phyloP scores from a whole-genome alignment of 331 rosid species.

The Rhamnella rubrinervis region DNA sequence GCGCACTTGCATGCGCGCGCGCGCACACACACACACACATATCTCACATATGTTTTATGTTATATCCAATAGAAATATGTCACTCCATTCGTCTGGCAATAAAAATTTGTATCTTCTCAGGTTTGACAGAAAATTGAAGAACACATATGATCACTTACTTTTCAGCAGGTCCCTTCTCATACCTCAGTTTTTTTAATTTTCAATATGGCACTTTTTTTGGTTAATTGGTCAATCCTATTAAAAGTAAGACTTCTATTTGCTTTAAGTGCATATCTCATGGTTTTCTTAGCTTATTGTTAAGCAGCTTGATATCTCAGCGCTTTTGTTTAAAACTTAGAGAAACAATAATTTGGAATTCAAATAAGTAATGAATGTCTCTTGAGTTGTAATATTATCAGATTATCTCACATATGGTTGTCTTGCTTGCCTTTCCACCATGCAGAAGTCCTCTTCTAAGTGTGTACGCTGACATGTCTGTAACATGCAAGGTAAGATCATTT shows the following conservation, averaged over 20 bases:
- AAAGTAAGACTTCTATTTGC: conserved; percentile 2
- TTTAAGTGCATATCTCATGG: conserved; percentile 13
- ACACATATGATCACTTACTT: conserved; percentile 89
- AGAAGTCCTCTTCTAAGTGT: conserved; percentile 96
- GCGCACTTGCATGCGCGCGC: too few relatives aligned
- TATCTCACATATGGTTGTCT: background rate
- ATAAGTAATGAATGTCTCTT: background rate
- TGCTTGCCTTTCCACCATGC: conserved; percentile 35
- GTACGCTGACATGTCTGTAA: conserved; percentile 93
- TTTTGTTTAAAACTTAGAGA: background rate
- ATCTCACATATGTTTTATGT: background rate
- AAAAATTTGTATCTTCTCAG: conserved; percentile 42
- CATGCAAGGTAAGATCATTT: conserved; percentile 74
- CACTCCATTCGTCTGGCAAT: background rate
- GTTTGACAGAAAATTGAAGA: conserved; percentile 97
- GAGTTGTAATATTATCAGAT: background rate
- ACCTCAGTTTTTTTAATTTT: conserved; percentile 4
- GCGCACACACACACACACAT: too few relatives aligned
- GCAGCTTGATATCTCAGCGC: background rate
- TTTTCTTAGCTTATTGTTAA: background rate
- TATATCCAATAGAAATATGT: background rate
- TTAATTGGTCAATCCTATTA: background rate
- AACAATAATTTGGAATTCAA: background rate
- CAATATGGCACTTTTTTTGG: background rate
- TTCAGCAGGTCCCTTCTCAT: conserved; percentile 79